Percentiles rank a stretch among this genome's conserved stretches.
Evolutionary conservation across 2,329 filamentous ascomycete species (phyloP).

Genomic region (Ophiostoma fasciatum): DNA sequence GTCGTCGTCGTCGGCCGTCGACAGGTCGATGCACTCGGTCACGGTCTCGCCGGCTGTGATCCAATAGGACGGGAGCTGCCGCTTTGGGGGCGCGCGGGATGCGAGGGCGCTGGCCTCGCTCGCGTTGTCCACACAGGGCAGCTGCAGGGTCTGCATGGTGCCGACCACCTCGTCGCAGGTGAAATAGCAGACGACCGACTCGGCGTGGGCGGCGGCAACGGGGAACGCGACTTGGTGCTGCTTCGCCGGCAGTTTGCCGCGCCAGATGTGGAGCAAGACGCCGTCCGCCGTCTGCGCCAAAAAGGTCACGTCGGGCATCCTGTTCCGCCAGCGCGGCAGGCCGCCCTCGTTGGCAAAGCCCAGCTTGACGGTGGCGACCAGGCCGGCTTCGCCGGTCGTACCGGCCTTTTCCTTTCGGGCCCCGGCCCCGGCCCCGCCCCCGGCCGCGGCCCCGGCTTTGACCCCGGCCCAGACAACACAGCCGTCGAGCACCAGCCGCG

Average conservation of each 20-base stretch:
- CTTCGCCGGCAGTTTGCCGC: conserved; percentile 44
- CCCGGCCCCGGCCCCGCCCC: no score
- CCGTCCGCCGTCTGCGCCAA: conserved; percentile 59
- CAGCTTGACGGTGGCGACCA: conserved; percentile 42
- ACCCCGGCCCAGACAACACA: conserved; percentile 20
- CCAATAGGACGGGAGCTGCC: not conserved
- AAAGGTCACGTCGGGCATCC: conserved; percentile 55
- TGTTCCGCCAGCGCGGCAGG: conserved; percentile 47
- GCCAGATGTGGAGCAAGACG: conserved; percentile 52
- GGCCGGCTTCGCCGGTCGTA: no score
- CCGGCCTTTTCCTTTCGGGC: no score
- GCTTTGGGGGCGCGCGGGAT: not conserved
- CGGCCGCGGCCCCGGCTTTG: no score
- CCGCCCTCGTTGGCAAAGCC: conserved; percentile 55
- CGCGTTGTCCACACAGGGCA: conserved; percentile 5
- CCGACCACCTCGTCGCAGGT: conserved; percentile 77
- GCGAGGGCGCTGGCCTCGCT: not conserved
- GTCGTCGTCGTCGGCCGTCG: conserved; percentile 1
- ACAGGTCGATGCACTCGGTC: conserved; percentile 7
- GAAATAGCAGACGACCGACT: conserved; percentile 51
- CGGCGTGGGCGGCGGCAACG: conserved; percentile 35
- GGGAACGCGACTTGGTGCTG: conserved; percentile 41
- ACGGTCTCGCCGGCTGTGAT: no score
- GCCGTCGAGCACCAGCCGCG: conserved; percentile 32
- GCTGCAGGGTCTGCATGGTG: conserved; percentile 25